These are phyloP conservation scores for Inga oerstediana DNA, from an alignment of 306 rosid species.

Conservation along the genomic window DNA sequence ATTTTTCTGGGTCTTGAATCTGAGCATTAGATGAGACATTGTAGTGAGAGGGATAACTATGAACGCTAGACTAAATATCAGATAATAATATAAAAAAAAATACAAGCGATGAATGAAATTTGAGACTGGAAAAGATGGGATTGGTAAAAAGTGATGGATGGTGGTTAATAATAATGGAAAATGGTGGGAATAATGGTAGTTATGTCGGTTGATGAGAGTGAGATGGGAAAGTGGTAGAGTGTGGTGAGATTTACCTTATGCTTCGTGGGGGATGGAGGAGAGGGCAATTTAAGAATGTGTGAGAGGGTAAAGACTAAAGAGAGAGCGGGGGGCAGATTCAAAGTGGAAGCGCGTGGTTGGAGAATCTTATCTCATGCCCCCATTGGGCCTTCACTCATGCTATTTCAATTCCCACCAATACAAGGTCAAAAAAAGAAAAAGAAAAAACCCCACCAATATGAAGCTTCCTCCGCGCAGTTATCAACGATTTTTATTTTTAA, in stretches of 20 bases:
- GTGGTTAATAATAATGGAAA: too few species aligned
- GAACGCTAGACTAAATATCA: fast-evolving
- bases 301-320: too few species aligned
- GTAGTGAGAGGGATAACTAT: too few species aligned
- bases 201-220: background rate
- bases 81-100: too few species aligned
- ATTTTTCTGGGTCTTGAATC: too few species aligned
- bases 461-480: background rate
- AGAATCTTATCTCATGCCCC: background rate
- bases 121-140: too few species aligned
- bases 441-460: background rate
- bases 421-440: too few species aligned
- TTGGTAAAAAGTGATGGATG: too few species aligned
- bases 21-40: too few species aligned
- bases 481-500: background rate
- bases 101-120: too few species aligned
- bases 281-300: background rate
- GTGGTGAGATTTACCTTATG: background rate
- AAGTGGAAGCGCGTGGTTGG: background rate
- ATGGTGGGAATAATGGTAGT: background rate
- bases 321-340: background rate
- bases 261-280: background rate
- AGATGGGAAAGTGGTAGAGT: background rate
- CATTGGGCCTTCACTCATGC: background rate
- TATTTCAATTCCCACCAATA: background rate